Evolutionary conservation across 2,329 filamentous ascomycete genomes (phyloP).

Genomic region (Alternaria conjuncta): DNA sequence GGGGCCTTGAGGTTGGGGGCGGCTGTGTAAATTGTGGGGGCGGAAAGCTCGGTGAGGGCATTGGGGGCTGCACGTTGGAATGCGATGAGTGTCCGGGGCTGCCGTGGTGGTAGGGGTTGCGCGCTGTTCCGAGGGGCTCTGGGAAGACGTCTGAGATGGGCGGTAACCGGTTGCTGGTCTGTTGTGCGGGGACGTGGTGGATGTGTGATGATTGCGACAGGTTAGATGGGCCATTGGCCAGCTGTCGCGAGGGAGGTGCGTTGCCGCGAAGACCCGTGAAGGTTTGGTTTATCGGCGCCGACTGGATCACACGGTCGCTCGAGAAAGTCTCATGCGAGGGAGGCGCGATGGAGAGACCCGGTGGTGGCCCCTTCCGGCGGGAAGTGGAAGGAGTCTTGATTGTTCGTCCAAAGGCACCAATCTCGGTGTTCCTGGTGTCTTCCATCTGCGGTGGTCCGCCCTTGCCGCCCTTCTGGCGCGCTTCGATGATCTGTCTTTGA

Average conservation of each 20-base stretch:
- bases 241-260: conserved; percentile 73
- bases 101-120: conserved; percentile 64
- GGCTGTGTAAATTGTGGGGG: conserved; percentile 57
- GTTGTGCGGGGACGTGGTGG: conserved; percentile 84
- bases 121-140: conserved; percentile 66
- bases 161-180: conserved; percentile 89
- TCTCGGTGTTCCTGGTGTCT: conserved; percentile 40
- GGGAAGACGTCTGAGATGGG: conserved; percentile 96
- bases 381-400: conserved; percentile 75
- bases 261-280: conserved; percentile 82
- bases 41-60: conserved; percentile 80
- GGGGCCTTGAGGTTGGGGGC: conserved; percentile 65
- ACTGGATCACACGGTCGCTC: conserved; percentile 94
- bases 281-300: conserved; percentile 90
- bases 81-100: conserved; percentile 70
- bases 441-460: conserved; percentile 38
- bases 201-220: conserved; percentile 87
- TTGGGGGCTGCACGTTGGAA: conserved; percentile 68
- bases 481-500: conserved; percentile 93
- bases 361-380: conserved; percentile 78
- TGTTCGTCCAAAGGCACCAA: conserved; percentile 52
- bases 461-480: conserved; percentile 82
- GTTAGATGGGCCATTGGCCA: conserved; percentile 81
- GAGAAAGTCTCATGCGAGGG: conserved; percentile 92
- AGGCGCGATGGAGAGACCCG: conserved; percentile 91